Percentiles rank a stretch among this genome's conserved stretches.
These are phyloP conservation scores for Colletotrichum siamense DNA, from an alignment of 2,329 filamentous ascomycete genomes.

Conservation along the genomic window DNA sequence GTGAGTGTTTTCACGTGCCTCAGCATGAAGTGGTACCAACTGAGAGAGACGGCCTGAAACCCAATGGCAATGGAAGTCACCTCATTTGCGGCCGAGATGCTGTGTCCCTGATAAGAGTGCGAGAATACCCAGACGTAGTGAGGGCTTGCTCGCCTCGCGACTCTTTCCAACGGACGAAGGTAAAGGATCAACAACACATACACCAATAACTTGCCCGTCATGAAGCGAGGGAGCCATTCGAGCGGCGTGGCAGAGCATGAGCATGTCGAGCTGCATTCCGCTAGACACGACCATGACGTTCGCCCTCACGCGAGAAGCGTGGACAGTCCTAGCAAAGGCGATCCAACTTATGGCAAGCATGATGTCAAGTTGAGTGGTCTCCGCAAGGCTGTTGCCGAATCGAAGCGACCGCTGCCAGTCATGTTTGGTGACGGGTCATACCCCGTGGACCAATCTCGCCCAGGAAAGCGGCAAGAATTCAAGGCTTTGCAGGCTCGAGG, in stretches of 20 bases:
- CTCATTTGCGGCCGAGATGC: not conserved
- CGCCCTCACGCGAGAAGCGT: not conserved
- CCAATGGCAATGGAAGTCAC: not conserved
- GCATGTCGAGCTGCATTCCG: not conserved
- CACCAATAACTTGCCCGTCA: not conserved
- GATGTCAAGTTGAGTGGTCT: slow-evolving; percentile 22
- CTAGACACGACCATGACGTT: not conserved
- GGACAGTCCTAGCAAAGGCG: not conserved
- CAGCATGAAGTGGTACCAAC: not conserved
- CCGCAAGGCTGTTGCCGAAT: slow-evolving; percentile 46
- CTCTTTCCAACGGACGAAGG: not conserved
- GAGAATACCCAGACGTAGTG: not conserved
- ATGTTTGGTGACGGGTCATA: slow-evolving; percentile 70
- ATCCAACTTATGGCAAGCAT: slow-evolving; percentile 5
- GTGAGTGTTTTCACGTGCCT: not conserved
- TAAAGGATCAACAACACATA: not conserved
- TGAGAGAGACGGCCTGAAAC: not conserved
- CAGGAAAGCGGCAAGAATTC: slow-evolving; percentile 61
- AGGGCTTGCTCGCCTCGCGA: not conserved
- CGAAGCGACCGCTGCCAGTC: slow-evolving; percentile 66
- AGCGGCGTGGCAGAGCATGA: not conserved
- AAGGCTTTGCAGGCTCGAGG: slow-evolving; percentile 56
- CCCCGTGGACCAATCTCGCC: slow-evolving; percentile 49
- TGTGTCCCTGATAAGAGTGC: not conserved
- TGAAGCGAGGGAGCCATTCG: slow-evolving; percentile 2